Evolutionary conservation across 2,329 filamentous ascomycete species (phyloP), one percentile per base, ranked within the genome.

Genomic region (Scedosporium dehoogii): DNA sequence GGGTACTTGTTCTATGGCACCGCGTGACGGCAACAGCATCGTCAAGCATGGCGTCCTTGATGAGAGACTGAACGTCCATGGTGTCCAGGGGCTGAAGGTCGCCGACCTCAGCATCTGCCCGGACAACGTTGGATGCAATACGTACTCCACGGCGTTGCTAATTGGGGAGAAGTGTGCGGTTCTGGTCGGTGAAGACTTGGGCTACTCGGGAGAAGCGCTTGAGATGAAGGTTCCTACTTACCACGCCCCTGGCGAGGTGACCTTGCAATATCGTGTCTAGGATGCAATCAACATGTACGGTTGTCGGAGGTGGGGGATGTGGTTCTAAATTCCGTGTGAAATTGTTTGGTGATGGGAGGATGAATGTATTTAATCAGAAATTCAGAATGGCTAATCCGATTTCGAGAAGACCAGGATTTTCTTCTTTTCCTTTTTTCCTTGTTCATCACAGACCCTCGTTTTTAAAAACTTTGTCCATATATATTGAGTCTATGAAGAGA

Each of bases 41-140:
- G 88, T 92, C 72, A 90, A 89, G 76, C 87, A 91, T 69, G 89
- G 89, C 64, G 89, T 92, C 0, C 75, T 92, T 44, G 89, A 92
- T 70, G 87, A 90, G 74, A 83, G 88, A 64, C 81, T 92, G 62
- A 91, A 91, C 67, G 76, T 78, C 1, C 71, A 76, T 55, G 76
- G 75, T 1, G 67, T 77, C 29, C 72, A 73, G 59, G 71, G 71
- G 38, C 70, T 78, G 6, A 72, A 74, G 23, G 69, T 78, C 16
- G 72, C 72, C 6, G 76, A 78, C 66, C 75, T 75, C 1, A 74
- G 72, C 5, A 66, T 76, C 9, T 72, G 78, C 25, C 75, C 75
- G 12, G 70, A 76, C 4, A 74, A 76, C 66, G 73, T 74, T 4
- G 73, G 76, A 63, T 75, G 73, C 29, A 72, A 76, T 2, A 78